Evolutionary conservation across 2,329 filamentous ascomycete species (phyloP), one percentile per base, ranked within the genome.

Genomic region (Tolypocladium tropicale): DNA sequence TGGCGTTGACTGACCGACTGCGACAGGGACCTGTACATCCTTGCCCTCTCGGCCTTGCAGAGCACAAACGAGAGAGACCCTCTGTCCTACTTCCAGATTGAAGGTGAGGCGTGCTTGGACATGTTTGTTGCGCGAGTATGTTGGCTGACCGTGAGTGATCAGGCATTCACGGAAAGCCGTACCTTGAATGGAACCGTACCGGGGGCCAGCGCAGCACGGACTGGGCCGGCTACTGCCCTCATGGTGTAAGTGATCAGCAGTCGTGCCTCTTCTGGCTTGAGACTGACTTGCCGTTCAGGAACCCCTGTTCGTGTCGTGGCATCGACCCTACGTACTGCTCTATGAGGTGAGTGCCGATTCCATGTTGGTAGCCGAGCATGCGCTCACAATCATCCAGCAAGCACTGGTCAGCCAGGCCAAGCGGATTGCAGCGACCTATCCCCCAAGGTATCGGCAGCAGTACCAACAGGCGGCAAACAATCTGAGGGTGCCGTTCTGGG

Each of bases 401-500:
- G 63, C 72, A 12, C 68, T 84, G 4, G 76, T 77, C n/a, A 62
- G 67, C 2, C 68, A 78, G 36, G 76, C 77, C 50, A 73, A 74
- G 60, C 64, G 63, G 4, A 75, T 82, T 23, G 79, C 80, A 21
- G 62, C 62, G 10, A 64, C 68, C 41, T 82, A 81, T 60, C 71
- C 69, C 18, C 59, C 55, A 56, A 62, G 34, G 58, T 70, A 60
- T 59, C 69, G 60, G 56, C 62, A 51, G 55, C 59, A 57, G 21
- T 82, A 82, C 60, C 59, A 65, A 25, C 61, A 70, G 4, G 78
- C 79, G 1, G 78, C 78, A 2, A 67, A 76, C 41, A 66, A 62
- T 0, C 70, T 82, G 32, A 73, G 79, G 34, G 66, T 74, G 12
- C 78, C 79, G 1, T 81, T 71, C 66, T 82, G 79, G 80, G 79